phyloP scores from a whole-genome alignment of 495 filamentous ascomycete species.

The Talaromyces borbonicus region DNA sequence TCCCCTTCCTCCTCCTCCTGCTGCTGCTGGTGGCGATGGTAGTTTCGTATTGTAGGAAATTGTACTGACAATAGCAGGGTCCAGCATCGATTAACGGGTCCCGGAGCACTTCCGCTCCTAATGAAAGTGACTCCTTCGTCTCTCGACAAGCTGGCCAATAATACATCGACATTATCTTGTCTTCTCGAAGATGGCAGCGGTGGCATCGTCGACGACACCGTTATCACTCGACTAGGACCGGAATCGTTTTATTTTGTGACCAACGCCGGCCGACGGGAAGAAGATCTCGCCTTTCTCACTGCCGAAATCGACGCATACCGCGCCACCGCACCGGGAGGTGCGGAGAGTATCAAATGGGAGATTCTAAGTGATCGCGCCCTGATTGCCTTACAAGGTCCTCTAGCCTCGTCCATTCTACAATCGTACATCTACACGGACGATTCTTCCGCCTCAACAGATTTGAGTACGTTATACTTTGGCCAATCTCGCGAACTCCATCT shows the following conservation, averaged over 20 bases:
- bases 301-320: slow-evolving; percentile 50
- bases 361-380: slow-evolving; percentile 58
- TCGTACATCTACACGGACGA: slow-evolving; percentile 35
- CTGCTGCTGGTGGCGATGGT: not conserved
- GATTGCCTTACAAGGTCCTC: slow-evolving; percentile 81
- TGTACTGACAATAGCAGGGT: slow-evolving; percentile 50
- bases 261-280: slow-evolving; percentile 85
- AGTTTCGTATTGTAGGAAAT: not conserved
- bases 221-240: slow-evolving; percentile 65
- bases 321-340: slow-evolving; percentile 30
- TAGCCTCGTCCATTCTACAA: slow-evolving; percentile 54
- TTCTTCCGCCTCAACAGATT: slow-evolving; percentile 36
- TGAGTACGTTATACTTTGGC: slow-evolving; percentile 73
- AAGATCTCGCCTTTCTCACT: slow-evolving; percentile 68
- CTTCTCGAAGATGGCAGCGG: slow-evolving; percentile 70
- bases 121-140: slow-evolving; percentile 69
- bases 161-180: slow-evolving; percentile 69
- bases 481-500: slow-evolving; percentile 50
- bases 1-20: not conserved
- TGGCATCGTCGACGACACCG: slow-evolving; percentile 87
- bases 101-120: slow-evolving; percentile 67
- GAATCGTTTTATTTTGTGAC: slow-evolving; percentile 85
- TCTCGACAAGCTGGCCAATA: slow-evolving; percentile 42
- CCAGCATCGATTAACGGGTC: slow-evolving; percentile 63
- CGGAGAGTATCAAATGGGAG: slow-evolving; percentile 53